Conservation (phyloP, 768 basidiomycete species). For the Collybiopsis confluens region DNA sequence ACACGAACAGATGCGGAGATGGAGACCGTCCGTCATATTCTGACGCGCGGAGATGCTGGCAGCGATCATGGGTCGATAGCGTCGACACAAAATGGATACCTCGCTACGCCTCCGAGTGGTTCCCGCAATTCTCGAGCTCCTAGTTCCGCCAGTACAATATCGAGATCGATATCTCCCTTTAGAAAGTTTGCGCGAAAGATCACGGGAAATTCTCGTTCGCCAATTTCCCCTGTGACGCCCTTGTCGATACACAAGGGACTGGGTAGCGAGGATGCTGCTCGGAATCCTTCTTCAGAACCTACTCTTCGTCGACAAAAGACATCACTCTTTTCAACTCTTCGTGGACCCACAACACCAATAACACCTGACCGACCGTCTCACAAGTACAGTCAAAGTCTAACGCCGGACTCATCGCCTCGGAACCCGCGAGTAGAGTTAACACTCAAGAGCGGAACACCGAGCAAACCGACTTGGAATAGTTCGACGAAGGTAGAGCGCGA, state of each 20-base stretch:
- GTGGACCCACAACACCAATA: slow-evolving; percentile 39
- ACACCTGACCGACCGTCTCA: slow-evolving; percentile 60
- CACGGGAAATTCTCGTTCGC: slow-evolving; percentile 37
- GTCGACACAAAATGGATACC: slow-evolving; percentile 54
- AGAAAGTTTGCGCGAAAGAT: slow-evolving; percentile 73
- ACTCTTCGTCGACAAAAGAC: slow-evolving; percentile 52
- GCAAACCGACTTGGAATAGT: slow-evolving; percentile 57
- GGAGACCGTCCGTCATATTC: slow-evolving; percentile 60
- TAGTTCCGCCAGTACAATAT: slow-evolving; percentile 53
- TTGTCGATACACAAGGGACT: slow-evolving; percentile 41
- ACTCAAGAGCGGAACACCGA: slow-evolving; percentile 27
- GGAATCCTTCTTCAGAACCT: slow-evolving; percentile 54
- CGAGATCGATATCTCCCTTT: slow-evolving; percentile 77
- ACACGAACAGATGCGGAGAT: slow-evolving; percentile 78
- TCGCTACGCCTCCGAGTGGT: slow-evolving; percentile 60
- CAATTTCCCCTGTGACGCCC: slow-evolving; percentile 41
- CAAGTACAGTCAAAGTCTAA: slow-evolving; percentile 68
- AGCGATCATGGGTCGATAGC: slow-evolving; percentile 65
- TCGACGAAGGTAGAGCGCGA: slow-evolving; percentile 69
- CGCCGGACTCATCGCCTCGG: slow-evolving; percentile 63
- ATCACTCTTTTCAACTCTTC: slow-evolving; percentile 54
- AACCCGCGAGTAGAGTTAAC: slow-evolving; percentile 36
- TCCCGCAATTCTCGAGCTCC: slow-evolving; percentile 37
- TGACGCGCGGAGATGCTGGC: slow-evolving; percentile 48
- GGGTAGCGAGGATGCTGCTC: slow-evolving; percentile 20